A percentile compares a stretch with the other conserved stretches of the same genome.
These are phyloP conservation scores for Papiliotrema fonsecae DNA, from an alignment of 1,284 basidiomycete species.

Conservation along the genomic window DNA sequence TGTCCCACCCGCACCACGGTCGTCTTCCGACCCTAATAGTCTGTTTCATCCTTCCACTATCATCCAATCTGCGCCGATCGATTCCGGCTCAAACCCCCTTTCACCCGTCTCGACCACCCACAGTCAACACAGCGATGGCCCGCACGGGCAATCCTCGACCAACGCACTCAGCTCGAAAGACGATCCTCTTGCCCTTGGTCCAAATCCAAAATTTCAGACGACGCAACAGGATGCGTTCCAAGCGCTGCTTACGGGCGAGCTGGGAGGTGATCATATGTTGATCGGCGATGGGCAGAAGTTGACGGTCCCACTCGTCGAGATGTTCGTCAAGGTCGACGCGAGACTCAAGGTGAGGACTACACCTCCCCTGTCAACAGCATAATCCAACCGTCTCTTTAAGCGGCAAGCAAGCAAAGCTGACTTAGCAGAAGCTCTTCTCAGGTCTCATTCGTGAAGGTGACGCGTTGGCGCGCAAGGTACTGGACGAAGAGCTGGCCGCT, in stretches of 20 bases:
- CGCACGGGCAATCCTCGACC: no score
- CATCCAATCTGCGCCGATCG: slow-evolving; percentile 29
- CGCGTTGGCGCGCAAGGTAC: slow-evolving; percentile 38
- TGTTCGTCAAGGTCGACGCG: slow-evolving; percentile 48
- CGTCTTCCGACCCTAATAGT: slow-evolving; percentile 1
- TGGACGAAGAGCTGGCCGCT: slow-evolving; percentile 45
- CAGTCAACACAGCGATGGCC: not conserved
- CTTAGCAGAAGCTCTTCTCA: slow-evolving; percentile 46
- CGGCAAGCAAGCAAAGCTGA: not conserved
- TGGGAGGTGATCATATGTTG: slow-evolving; percentile 28
- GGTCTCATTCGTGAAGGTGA: slow-evolving; percentile 47
- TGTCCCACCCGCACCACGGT: not conserved
- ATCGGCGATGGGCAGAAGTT: slow-evolving; percentile 45
- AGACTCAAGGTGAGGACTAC: slow-evolving; percentile 42
- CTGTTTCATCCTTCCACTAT: slow-evolving; percentile 36
- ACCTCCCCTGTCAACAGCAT: not conserved
- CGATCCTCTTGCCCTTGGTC: no score
- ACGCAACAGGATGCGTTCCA: slow-evolving; percentile 28
- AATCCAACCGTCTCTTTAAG: not conserved
- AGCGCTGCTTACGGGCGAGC: slow-evolving; percentile 33
- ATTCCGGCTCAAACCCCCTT: slow-evolving; percentile 11
- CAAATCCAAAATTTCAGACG: not conserved
- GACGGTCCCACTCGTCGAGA: slow-evolving; percentile 43
- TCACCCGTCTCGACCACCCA: slow-evolving; percentile 5
- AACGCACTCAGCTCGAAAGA: no score